Conservation (phyloP, 1,284 basidiomycete species). For the Sporisorium graminicola region DNA sequence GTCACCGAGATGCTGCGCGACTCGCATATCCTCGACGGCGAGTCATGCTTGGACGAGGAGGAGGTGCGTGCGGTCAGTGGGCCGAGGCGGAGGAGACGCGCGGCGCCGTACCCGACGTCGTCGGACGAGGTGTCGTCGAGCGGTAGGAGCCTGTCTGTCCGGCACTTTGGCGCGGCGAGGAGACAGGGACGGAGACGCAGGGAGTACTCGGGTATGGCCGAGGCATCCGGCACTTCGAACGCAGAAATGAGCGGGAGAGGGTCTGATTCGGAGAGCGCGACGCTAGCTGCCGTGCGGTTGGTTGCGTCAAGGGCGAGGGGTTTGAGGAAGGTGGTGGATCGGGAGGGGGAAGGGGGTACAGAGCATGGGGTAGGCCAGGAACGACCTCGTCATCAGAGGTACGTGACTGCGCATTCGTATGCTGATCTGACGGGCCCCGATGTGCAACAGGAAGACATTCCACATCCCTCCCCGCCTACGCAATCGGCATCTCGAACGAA, state of each 20-base stretch:
- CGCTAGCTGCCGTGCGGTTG: constrained; percentile 14
- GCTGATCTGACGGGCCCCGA: neutral
- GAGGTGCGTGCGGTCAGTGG: constrained; percentile 16
- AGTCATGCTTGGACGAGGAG: constrained; percentile 1
- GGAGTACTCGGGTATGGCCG: constrained; percentile 24
- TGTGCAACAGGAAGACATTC: neutral
- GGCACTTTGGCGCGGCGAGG: neutral
- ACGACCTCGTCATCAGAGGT: constrained; percentile 14
- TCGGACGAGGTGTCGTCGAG: constrained; percentile 40
- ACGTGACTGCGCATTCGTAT: constrained; percentile 19
- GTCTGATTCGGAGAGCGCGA: constrained; percentile 19
- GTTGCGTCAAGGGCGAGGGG: neutral
- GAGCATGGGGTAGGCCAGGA: neutral
- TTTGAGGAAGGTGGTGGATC: too few species aligned
- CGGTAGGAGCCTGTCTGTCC: constrained; percentile 14
- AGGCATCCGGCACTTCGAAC: constrained; percentile 15
- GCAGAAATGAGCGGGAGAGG: constrained; percentile 23
- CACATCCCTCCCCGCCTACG: neutral
- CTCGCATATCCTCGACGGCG: constrained; percentile 5
- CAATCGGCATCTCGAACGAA: neutral
- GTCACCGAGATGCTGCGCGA: constrained; percentile 15
- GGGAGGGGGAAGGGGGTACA: neutral
- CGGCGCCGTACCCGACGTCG: constrained; percentile 27
- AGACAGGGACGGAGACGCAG: constrained; percentile 6
- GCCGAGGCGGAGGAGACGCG: constrained; percentile 27